Base-by-base conservation (phyloP, 1,284 basidiomycete species). In the Fereydounia khargensis region DNA sequence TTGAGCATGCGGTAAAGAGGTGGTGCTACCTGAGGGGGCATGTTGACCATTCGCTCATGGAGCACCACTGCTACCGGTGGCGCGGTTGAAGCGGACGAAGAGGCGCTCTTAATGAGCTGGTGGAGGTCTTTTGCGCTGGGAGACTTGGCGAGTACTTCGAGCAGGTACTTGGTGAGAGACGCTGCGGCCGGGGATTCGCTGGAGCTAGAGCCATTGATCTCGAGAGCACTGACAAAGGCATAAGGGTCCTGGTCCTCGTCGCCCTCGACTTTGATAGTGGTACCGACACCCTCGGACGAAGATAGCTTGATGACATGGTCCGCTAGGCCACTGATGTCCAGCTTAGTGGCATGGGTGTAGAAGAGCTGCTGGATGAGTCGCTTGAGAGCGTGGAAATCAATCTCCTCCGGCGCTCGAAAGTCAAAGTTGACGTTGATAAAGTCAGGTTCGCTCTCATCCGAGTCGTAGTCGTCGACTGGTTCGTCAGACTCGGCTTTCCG, bases 351-450 rank as follows among this genome's bases (percentile, higher is more conserved):
- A 53, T 73, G 67, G n/a, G 72, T 73, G 42, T 70, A 70, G 47
- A 67, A 73, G 19, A 73, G 66, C 52, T 74, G 72, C 38, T 70
- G 66, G 45, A 68, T 45, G 19, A 73, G 68, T 2, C 72, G 56
- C 42, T 67, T 69, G 19, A 74, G 41, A 7, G 72, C 70, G 30
- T 56, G 66, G 20, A 56, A 62, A 41, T 74, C 72, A 39, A 66
- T 62, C 38, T 68, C 65, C 28, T 50, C 47, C 8, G 70, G 70
- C 6, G 70, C 53, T 4, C 48, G 53, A 24, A 73, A 74, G 52
- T 71, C 68, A 36, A 74, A 74, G 39, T 68, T 64, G 46, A 74
- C 72, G 47, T 74, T 71, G 64, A 74, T 70, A 23, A 70, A 65
- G 38, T 69, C 59, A 32, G 59, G 59, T 13, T 57, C 54, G 38